Conservation (phyloP, 2,329 filamentous ascomycete genomes). For the Verticillium albo-atrum region DNA sequence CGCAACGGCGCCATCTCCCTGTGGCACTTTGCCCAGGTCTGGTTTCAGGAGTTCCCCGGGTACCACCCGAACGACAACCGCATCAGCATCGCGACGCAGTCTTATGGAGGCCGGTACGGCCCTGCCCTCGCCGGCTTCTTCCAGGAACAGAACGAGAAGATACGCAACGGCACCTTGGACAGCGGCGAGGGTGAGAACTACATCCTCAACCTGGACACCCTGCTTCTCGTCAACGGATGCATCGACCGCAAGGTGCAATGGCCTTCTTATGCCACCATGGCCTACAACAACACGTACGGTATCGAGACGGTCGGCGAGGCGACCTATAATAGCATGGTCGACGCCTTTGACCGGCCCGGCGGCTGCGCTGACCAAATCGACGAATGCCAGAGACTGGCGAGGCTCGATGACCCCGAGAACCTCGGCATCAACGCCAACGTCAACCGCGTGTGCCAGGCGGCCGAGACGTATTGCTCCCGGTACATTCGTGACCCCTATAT, state of each 20-base stretch:
- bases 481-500: slow-evolving; percentile 7
- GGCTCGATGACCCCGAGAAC: slow-evolving; percentile 13
- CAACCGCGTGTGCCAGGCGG: slow-evolving; percentile 12
- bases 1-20: slow-evolving; percentile 24
- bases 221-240: slow-evolving; percentile 55
- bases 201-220: slow-evolving; percentile 38
- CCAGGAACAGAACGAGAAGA: slow-evolving; percentile 49
- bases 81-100: slow-evolving; percentile 49
- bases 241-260: slow-evolving; percentile 38
- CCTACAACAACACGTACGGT: slow-evolving; percentile 26
- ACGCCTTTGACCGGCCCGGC: slow-evolving; percentile 19
- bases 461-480: slow-evolving; percentile 6
- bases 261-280: slow-evolving; percentile 25
- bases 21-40: slow-evolving; percentile 32
- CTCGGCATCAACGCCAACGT: slow-evolving; percentile 18
- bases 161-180: slow-evolving; percentile 30
- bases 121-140: slow-evolving; percentile 54
- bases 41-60: slow-evolving; percentile 58
- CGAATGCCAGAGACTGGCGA: slow-evolving; percentile 41
- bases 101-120: slow-evolving; percentile 56
- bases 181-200: slow-evolving; percentile 32
- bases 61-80: slow-evolving; percentile 50
- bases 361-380: slow-evolving; percentile 52
- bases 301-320: slow-evolving; percentile 24
- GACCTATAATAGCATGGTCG: slow-evolving; percentile 21